Evolutionary conservation across 2,329 filamentous ascomycete genomes (phyloP).

Genomic region (Ophiosphaerella korrae): DNA sequence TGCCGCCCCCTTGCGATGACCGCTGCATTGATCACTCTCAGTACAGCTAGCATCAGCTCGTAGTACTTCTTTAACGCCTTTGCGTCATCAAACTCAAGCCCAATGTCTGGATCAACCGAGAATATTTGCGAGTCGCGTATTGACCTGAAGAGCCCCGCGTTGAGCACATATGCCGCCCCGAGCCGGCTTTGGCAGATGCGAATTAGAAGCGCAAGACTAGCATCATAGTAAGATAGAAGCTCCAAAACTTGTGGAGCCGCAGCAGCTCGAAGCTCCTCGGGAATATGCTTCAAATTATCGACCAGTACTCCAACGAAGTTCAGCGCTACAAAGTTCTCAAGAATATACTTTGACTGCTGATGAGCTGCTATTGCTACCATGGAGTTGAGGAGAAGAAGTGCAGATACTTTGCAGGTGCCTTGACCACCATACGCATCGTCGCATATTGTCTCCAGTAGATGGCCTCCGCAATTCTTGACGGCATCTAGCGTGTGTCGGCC

Average conservation of each 20-base stretch:
- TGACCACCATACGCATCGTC: constrained; percentile 92
- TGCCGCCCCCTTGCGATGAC: constrained; percentile 81
- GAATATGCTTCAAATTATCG: constrained; percentile 80
- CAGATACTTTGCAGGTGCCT: constrained; percentile 79
- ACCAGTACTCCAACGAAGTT: constrained; percentile 93
- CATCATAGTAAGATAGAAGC: constrained; percentile 67
- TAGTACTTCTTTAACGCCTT: constrained; percentile 81
- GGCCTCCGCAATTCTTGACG: constrained; percentile 78
- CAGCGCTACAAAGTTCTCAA: constrained; percentile 79
- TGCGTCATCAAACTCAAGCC: constrained; percentile 73
- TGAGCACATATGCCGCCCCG: constrained; percentile 87
- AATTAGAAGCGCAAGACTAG: constrained; percentile 80
- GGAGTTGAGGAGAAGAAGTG: constrained; percentile 80
- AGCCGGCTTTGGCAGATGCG: constrained; percentile 80
- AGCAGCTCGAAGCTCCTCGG: constrained; percentile 63
- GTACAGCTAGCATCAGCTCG: constrained; percentile 76
- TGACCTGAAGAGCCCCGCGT: constrained; percentile 83
- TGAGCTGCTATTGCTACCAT: constrained; percentile 74
- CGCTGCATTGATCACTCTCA: constrained; percentile 81
- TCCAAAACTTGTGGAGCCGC: constrained; percentile 56
- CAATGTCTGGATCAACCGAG: constrained; percentile 87
- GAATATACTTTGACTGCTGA: constrained; percentile 73
- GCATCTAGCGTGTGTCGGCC: constrained; percentile 65
- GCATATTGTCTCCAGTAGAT: constrained; percentile 83
- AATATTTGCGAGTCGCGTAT: constrained; percentile 86